Evolutionary conservation across 768 basidiomycete genomes (phyloP), one percentile per base, ranked within the genome.

Genomic region (Trametes elegans): DNA sequence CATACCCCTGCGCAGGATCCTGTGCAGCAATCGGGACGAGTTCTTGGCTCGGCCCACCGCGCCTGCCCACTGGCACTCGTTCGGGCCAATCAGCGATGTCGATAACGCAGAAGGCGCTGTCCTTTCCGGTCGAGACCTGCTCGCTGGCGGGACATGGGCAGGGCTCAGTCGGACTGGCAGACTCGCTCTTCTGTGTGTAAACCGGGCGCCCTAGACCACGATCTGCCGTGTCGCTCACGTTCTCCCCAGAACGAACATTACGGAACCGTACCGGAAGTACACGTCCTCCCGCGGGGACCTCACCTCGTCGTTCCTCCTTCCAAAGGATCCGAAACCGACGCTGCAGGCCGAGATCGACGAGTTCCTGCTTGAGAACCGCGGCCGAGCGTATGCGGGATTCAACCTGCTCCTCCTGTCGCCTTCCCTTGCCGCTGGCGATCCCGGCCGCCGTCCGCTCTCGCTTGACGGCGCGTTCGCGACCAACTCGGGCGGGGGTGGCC

Each of bases 81-180:
- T 90, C 64, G 79, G 72, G 26, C 55, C 66, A 35, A 64, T 71
- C 49, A 50, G 48, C 41, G 61, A 35, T 18, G 51, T 39, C 14
- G 45, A 42, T 39, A 34, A 38, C 40, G 52, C 40, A 60, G 51
- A 49, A 19, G 74, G 70, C 21, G 65, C 64, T 44, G 68, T 93
- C 56, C 76, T 93, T 50, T 92, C 89, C 2, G 91, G 91, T 43
- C 79, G 84, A 61, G 91, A 93, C 70, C 65, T 75, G 19, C 73
- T 73, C 43, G 90, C 84, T 3, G 89, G 89, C 35, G 91, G 91
- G 39, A 88, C 90, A 31, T 93, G 91, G 91, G 78, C 90, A 63
- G 91, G 91, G 11, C 70, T 91, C 53, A 82, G 69, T 65, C 78
- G 79, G 56, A 58, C 77, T 55, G 91, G 91, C 21, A 79, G 79